phyloP scores from a whole-genome alignment of 345 rosid genomes.

The Acer negundo region DNA sequence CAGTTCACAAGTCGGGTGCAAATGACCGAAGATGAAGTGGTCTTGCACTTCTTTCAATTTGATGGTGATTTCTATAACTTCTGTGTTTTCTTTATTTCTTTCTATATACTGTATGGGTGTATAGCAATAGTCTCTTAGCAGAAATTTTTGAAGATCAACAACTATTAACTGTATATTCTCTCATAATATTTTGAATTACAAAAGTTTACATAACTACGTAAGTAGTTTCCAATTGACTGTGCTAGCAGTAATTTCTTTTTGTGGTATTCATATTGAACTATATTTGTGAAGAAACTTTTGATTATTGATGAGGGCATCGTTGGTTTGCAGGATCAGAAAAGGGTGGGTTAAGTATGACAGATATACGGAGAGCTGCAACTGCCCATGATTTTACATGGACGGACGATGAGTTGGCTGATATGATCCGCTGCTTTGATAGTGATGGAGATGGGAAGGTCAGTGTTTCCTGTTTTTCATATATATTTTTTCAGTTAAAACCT shows the following conservation, averaged over 20 bases:
- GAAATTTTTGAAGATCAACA: background rate
- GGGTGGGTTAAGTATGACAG: slow-evolving; percentile 53
- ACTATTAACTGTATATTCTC: background rate
- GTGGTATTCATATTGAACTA: background rate
- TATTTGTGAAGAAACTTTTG: background rate
- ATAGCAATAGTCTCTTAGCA: background rate
- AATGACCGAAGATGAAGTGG: slow-evolving; percentile 83
- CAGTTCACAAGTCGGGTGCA: slow-evolving; percentile 62
- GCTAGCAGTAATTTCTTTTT: background rate
- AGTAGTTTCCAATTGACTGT: background rate
- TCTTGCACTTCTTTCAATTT: slow-evolving; percentile 73
- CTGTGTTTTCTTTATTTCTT: background rate
- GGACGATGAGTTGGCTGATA: slow-evolving; percentile 64
- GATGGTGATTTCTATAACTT: slow-evolving; percentile 54
- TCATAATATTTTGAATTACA: background rate
- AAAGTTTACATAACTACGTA: background rate
- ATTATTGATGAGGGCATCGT: slow-evolving; percentile 11
- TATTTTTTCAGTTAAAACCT: background rate
- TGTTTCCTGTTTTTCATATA: background rate
- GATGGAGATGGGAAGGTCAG: slow-evolving; percentile 73
- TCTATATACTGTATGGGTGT: background rate
- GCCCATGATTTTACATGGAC: slow-evolving; percentile 81
- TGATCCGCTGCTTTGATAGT: slow-evolving; percentile 74
- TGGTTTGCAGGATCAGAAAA: slow-evolving; percentile 62
- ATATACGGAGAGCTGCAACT: slow-evolving; percentile 51